Conservation (phyloP, 2,329 filamentous ascomycete species). For the Orbilia blumenaviensis region DNA sequence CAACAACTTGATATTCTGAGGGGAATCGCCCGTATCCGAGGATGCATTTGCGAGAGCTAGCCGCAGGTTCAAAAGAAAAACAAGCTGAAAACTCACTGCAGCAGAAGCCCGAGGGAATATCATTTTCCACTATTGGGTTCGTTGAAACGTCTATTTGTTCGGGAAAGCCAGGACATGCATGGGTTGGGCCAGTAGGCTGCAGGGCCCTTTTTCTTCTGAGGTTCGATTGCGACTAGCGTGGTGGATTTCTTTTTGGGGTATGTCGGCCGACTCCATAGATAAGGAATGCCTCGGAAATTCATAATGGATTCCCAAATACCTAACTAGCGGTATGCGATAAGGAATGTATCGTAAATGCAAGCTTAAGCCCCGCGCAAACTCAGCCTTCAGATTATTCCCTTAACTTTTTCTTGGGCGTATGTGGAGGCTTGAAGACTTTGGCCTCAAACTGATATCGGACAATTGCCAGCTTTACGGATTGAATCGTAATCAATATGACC, state of each 20-base stretch:
- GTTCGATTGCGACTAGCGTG: no score
- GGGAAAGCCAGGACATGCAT: constrained; percentile 17
- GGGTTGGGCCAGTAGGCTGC: not conserved
- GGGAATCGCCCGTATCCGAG: constrained; percentile 53
- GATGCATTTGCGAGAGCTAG: constrained; percentile 7
- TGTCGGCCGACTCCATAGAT: constrained; percentile 45
- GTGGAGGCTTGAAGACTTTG: not conserved
- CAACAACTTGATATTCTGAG: not conserved
- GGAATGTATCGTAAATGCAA: constrained; percentile 11
- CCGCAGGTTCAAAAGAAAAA: constrained; percentile 7
- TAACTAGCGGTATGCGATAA: constrained; percentile 29
- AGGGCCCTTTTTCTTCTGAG: not conserved
- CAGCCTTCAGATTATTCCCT: constrained; percentile 21
- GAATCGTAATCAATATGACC: not conserved
- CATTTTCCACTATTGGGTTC: constrained; percentile 27
- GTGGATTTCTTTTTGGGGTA: not conserved
- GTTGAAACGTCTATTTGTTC: not conserved
- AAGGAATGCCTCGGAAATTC: constrained; percentile 32
- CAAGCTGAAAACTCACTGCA: constrained; percentile 8
- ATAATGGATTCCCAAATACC: constrained; percentile 33
- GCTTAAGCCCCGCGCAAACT: constrained; percentile 7
- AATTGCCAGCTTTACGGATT: not conserved
- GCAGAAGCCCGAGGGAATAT: constrained; percentile 18
- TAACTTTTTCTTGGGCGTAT: not conserved
- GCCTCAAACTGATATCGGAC: not conserved